Evolutionary conservation across 2,329 filamentous ascomycete genomes (phyloP).

Genomic region (Arthrinium puccinioides): DNA sequence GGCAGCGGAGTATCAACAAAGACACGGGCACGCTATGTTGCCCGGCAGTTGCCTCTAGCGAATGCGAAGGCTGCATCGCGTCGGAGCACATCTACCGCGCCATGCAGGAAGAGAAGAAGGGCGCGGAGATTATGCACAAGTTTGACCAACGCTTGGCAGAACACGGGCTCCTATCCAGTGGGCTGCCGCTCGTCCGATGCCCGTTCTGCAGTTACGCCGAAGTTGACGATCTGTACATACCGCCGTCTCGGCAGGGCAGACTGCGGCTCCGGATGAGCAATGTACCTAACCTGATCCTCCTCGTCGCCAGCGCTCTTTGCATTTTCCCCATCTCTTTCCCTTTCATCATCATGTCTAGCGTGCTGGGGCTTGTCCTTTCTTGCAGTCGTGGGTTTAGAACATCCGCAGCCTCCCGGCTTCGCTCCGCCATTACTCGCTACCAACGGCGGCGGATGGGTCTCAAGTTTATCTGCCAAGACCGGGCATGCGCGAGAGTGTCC

Average conservation of each 20-base stretch:
- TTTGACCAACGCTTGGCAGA: constrained; percentile 75
- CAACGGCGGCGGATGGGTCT: constrained; percentile 64
- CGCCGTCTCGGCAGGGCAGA: constrained; percentile 37
- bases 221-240: constrained; percentile 68
- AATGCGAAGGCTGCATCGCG: constrained; percentile 70
- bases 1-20: constrained; percentile 71
- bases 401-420: constrained; percentile 39
- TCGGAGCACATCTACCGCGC: constrained; percentile 64
- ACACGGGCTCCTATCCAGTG: constrained; percentile 66
- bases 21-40: constrained; percentile 71
- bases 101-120: constrained; percentile 61
- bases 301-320: constrained; percentile 8
- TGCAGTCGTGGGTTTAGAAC: constrained; percentile 34
- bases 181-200: constrained; percentile 71
- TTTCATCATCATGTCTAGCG: constrained; percentile 41
- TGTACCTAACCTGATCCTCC: constrained; percentile 30
- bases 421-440: constrained; percentile 57
- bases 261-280: constrained; percentile 50
- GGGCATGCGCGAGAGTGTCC: constrained; percentile 60
- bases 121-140: constrained; percentile 62
- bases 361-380: constrained; percentile 33
- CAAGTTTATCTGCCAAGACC: constrained; percentile 69
- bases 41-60: constrained; percentile 63
- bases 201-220: constrained; percentile 92
- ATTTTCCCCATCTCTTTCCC: constrained; percentile 18